These are phyloP conservation scores for Phialophora chinensis DNA, from an alignment of 2,329 filamentous ascomycete genomes.

Conservation along the genomic window DNA sequence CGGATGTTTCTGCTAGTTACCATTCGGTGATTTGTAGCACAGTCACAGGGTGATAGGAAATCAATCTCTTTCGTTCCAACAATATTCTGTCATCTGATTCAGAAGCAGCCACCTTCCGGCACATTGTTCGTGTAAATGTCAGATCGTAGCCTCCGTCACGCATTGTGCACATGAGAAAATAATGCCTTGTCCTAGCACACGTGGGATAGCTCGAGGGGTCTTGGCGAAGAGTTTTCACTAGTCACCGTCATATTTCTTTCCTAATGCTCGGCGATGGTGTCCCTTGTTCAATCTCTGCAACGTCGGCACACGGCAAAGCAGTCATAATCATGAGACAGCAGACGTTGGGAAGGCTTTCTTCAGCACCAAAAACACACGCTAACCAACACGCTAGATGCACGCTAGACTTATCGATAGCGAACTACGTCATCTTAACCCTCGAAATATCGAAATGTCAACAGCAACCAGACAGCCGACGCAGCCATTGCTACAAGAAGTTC, in stretches of 20 bases:
- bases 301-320: not conserved
- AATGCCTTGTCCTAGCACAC: not conserved
- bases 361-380: not conserved
- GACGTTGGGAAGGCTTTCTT: not conserved
- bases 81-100: not conserved
- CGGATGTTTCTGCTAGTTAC: not conserved
- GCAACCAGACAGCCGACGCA: not conserved
- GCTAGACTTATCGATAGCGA: slow-evolving; percentile 8
- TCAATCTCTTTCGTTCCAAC: not conserved
- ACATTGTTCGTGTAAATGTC: not conserved
- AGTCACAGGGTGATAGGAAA: not conserved
- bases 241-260: not conserved
- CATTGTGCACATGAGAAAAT: not conserved
- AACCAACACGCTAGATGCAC: slow-evolving; percentile 1
- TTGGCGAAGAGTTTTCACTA: not conserved
- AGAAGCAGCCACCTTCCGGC: not conserved
- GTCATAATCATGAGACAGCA: not conserved
- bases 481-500: not conserved
- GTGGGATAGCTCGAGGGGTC: not conserved
- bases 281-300: not conserved
- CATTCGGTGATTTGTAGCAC: not conserved
- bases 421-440: not conserved
- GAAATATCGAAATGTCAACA: slow-evolving; percentile 4
- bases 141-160: not conserved
- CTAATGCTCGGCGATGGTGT: not conserved